Evolutionary conservation across 495 filamentous ascomycete species (phyloP).

Genomic region (Durotheca rogersii): DNA sequence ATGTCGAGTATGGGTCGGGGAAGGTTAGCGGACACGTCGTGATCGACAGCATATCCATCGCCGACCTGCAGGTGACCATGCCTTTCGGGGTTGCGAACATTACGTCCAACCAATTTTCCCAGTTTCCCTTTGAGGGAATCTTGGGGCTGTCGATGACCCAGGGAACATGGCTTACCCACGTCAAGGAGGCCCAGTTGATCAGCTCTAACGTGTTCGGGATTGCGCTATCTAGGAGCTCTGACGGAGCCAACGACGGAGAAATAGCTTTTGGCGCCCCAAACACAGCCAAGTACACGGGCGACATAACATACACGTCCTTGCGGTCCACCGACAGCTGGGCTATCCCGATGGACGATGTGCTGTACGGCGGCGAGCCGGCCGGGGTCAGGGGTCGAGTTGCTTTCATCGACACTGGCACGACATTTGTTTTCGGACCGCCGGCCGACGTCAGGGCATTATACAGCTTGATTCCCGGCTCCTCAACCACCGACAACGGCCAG

Average conservation of each 20-base stretch:
- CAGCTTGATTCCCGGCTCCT: conserved; percentile 61
- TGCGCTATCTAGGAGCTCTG: conserved; percentile 61
- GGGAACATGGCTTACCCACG: conserved; percentile 62
- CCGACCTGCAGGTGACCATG: conserved; percentile 59
- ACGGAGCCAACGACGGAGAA: conserved; percentile 68
- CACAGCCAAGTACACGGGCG: conserved; percentile 61
- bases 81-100: conserved; percentile 68
- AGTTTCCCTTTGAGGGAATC: conserved; percentile 86
- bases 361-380: conserved; percentile 56
- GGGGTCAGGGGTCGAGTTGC: conserved; percentile 55
- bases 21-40: conserved; percentile 62
- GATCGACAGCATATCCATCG: conserved; percentile 64
- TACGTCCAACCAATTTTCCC: conserved; percentile 66
- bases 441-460: conserved; percentile 66
- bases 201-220: conserved; percentile 66
- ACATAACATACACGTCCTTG: conserved; percentile 62
- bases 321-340: conserved; percentile 58
- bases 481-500: conserved; percentile 43
- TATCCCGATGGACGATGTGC: conserved; percentile 64
- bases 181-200: conserved; percentile 59
- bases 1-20: conserved; percentile 71
- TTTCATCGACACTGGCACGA: conserved; percentile 81
- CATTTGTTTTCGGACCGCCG: conserved; percentile 67
- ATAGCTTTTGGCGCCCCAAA: conserved; percentile 75
- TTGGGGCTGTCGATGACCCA: conserved; percentile 67